Percentiles rank a stretch among this genome's conserved stretches.
Evolutionary conservation across 176 grass and related monocot species (phyloP).

Genomic region (Zoysia japonica): DNA sequence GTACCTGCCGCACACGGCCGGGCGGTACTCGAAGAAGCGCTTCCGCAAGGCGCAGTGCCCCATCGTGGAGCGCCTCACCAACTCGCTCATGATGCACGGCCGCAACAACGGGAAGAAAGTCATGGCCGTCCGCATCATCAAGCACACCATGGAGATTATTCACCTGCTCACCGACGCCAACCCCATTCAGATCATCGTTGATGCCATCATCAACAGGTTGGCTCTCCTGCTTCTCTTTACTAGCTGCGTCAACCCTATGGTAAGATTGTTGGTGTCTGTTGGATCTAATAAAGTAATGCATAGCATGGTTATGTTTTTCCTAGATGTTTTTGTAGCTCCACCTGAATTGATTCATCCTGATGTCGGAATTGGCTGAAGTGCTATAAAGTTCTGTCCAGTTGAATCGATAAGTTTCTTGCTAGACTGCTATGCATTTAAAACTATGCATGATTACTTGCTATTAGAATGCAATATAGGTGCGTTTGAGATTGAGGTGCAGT

Average conservation of each 20-base stretch:
- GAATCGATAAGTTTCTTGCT: not conserved
- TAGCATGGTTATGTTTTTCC: not conserved
- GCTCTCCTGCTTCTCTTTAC: too few relatives aligned
- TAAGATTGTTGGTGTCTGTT: not conserved
- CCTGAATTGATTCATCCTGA: too few relatives aligned
- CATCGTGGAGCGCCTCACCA: constrained; percentile 83
- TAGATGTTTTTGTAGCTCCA: not conserved
- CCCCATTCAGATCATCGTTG: constrained; percentile 81
- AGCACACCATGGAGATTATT: constrained; percentile 90
- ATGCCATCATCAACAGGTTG: constrained; percentile 85
- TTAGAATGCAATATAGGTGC: not conserved
- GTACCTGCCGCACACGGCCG: constrained; percentile 79
- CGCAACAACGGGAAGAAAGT: constrained; percentile 92
- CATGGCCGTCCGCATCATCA: constrained; percentile 77
- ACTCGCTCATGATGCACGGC: constrained; percentile 94
- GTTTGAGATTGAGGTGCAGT: not conserved
- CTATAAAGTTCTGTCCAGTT: not conserved
- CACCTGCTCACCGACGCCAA: constrained; percentile 85
- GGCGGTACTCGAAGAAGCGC: constrained; percentile 77
- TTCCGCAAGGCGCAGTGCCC: constrained; percentile 94
- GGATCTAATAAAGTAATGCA: too few relatives aligned
- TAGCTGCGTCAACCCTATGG: not conserved
- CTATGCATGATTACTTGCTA: not conserved
- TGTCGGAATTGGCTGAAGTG: not conserved
- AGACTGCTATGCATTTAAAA: not conserved